Evolutionary conservation across 208 protist genomes (phyloP).

Genomic region (Phytomonas sp.): DNA sequence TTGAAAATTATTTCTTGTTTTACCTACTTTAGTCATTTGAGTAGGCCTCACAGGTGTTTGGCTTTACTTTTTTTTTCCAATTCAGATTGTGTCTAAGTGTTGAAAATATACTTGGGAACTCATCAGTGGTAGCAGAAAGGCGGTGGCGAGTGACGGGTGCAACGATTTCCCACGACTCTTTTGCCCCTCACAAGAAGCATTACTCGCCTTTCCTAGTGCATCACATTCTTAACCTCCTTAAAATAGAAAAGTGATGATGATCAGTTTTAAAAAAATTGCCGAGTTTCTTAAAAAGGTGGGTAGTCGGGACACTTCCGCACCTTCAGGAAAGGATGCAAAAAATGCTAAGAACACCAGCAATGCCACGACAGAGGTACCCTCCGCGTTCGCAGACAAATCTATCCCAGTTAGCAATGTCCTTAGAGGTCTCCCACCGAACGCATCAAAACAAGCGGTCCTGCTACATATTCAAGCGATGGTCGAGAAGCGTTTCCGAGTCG

Average conservation of each 20-base stretch:
- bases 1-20: background rate
- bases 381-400: constrained; percentile 20
- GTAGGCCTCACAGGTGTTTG: background rate
- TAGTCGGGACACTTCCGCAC: constrained; percentile 10
- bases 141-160: background rate
- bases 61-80: constrained; percentile 7
- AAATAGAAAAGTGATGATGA: constrained; percentile 17
- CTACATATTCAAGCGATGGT: constrained; percentile 42
- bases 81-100: constrained; percentile 10
- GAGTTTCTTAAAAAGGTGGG: constrained; percentile 49
- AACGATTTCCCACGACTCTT: background rate
- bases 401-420: constrained; percentile 25
- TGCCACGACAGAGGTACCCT: constrained; percentile 16
- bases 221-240: background rate
- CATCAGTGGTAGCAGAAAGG: background rate
- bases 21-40: background rate
- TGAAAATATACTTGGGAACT: background rate
- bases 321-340: background rate
- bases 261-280: constrained; percentile 48
- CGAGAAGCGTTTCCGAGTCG: constrained; percentile 12
- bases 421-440: constrained; percentile 34
- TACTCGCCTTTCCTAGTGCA: background rate
- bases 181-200: background rate
- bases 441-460: constrained; percentile 48
- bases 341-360: constrained; percentile 13